phyloP scores from a whole-genome alignment of 495 filamentous ascomycete species.

The Lophiostoma macrostomum region DNA sequence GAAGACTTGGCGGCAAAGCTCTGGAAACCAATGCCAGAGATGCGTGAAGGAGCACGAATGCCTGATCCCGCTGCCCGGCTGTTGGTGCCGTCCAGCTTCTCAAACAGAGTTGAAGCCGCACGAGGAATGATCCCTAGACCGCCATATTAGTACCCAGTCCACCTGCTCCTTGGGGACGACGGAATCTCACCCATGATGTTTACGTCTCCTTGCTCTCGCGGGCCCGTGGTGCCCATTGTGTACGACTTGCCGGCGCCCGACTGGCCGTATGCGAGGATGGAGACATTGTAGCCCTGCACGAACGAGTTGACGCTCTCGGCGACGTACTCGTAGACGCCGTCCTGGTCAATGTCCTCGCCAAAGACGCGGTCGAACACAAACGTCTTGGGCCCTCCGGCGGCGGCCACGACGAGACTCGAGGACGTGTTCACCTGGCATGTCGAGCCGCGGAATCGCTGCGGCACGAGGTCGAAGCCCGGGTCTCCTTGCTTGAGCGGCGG shows the following conservation, averaged over 20 bases:
- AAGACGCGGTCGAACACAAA: conserved; percentile 98
- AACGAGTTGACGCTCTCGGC: conserved; percentile 88
- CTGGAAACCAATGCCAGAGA: conserved; percentile 61
- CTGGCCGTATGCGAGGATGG: conserved; percentile 94
- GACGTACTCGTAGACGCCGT: conserved; percentile 93
- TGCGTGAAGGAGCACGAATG: conserved; percentile 74
- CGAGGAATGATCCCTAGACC: conserved; percentile 84
- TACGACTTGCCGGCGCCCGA: conserved; percentile 99
- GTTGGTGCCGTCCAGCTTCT: conserved; percentile 68
- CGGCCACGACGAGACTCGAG: conserved; percentile 83
- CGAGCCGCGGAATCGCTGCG: conserved; percentile 88
- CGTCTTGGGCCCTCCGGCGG: conserved; percentile 84
- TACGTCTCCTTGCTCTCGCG: conserved; percentile 70
- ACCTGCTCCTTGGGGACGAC: not conserved
- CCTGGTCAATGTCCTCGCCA: conserved; percentile 75
- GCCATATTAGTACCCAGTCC: not conserved
- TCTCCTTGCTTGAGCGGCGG: conserved; percentile 80
- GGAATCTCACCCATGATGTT: conserved; percentile 68
- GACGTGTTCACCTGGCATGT: conserved; percentile 85
- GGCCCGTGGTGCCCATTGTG: conserved; percentile 96
- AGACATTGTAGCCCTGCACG: conserved; percentile 97
- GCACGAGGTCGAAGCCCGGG: conserved; percentile 91
- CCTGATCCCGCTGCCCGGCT: conserved; percentile 70
- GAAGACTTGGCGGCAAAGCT: conserved; percentile 50
- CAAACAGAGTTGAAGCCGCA: conserved; percentile 82